Conservation (phyloP, 306 rosid genomes). For the Medicago arabica region DNA sequence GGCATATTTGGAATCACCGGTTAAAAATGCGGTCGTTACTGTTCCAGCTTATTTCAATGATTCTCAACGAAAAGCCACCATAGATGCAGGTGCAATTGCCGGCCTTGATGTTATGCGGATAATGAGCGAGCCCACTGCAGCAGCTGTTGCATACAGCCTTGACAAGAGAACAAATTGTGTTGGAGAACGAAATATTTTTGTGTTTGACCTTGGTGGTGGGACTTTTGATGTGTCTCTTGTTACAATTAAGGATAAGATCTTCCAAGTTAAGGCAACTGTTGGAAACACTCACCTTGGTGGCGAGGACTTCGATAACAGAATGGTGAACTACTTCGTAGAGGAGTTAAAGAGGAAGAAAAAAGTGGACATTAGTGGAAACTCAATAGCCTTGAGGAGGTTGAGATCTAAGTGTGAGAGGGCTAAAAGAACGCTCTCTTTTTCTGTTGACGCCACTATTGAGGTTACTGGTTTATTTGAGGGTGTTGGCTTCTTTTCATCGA, state of each 20-base stretch:
- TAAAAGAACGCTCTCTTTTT: conserved; percentile 51
- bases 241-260: conserved; percentile 12
- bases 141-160: not conserved
- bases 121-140: not conserved
- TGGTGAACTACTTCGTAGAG: conserved; percentile 10
- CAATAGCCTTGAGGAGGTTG: not conserved
- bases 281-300: conserved; percentile 11
- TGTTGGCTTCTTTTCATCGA: conserved; percentile 36
- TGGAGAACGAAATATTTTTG: not conserved
- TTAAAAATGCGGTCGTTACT: not conserved
- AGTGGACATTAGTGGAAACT: not conserved
- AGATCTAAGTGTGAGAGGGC: conserved; percentile 50
- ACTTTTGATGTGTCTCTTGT: conserved; percentile 25
- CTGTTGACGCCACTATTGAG: conserved; percentile 52
- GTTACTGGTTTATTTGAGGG: conserved; percentile 35
- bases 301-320: not conserved
- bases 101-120: not conserved
- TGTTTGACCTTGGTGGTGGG: conserved; percentile 2
- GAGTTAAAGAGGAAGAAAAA: conserved; percentile 31
- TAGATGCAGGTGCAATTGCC: not conserved
- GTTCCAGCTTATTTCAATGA: not conserved
- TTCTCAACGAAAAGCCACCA: not conserved
- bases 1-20: not conserved
- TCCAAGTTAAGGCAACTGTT: conserved; percentile 22
- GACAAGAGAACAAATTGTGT: not conserved